Base-by-base conservation (phyloP, 441 rosid genomes). In the Adansonia rubrostipa region DNA sequence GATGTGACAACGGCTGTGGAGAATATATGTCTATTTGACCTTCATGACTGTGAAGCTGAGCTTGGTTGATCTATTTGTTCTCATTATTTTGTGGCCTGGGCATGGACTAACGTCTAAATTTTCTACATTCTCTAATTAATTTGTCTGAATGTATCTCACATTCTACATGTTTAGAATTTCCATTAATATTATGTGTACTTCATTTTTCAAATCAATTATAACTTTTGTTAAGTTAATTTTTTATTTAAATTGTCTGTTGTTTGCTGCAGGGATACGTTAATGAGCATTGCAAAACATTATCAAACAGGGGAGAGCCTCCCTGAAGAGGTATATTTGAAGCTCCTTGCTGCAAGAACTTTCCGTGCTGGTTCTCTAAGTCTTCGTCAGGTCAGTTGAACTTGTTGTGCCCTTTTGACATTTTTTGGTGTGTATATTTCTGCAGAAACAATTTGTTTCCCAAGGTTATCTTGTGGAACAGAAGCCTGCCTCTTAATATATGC, bases 211-310 rank as follows among this genome's bases (percentile, higher is more conserved):
- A 71, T 71, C 74, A 51, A 53, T 71, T 33, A 28, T 24, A 9
- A 8, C 22, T 53, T 28, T 6, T 6, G 4, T 28, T n/a, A 71
- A 15, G 61, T 24, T 53, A 3, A 15, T 8, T n/a, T 70, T 70
- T n/a, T 71, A 15, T 53, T 28, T 53, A 53, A 50, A 33, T n/a
- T 15, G 10, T 45, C 77, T 61, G 68, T 60, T 51, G 36, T 71
- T 61, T 82, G 62, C 76, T 65, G 69, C 84, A 93, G 96, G 89
- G 97, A 92, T 84, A 95, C 99, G 62, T 85, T 95, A 81, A 91
- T 95, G 96, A 90, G 96, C 84, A 89, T 93, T 71, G 96, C 99
- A 44, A 93, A 91, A 83, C 99, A 95, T 84, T 92, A 90, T 82
- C 86, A 88, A 84, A 92, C 97, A 58, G 94, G 96, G 67, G 95